phyloP scores from a whole-genome alignment of 2,329 filamentous ascomycete species.

The Penicillium oxalicum region DNA sequence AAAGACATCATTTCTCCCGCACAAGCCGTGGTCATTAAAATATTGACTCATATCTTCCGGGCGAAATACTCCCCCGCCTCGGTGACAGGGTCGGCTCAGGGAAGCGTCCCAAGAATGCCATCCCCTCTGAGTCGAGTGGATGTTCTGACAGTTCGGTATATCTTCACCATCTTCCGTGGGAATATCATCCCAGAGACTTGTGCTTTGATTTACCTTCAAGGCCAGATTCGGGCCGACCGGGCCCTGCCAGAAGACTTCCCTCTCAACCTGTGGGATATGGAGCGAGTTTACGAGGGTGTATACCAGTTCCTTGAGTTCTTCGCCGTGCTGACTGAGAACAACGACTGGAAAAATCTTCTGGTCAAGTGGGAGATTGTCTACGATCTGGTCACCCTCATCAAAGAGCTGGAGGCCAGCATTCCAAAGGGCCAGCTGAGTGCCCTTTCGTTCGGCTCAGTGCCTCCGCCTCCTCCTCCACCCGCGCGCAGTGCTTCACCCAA shows the following conservation, averaged over 20 bases:
- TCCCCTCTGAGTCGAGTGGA: conserved; percentile 51
- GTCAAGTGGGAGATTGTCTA: conserved; percentile 89
- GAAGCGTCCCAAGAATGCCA: conserved; percentile 54
- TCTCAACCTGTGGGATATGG: conserved; percentile 95
- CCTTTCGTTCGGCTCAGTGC: conserved; percentile 25
- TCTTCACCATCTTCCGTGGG: conserved; percentile 86
- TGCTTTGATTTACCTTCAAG: conserved; percentile 88
- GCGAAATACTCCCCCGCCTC: conserved; percentile 49
- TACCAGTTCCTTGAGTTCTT: conserved; percentile 94
- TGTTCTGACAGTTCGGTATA: conserved; percentile 70
- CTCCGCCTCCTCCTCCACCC: conserved; percentile 20
- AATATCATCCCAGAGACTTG: conserved; percentile 91
- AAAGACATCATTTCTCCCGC: conserved; percentile 96
- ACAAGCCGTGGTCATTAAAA: conserved; percentile 84
- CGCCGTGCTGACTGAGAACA: conserved; percentile 78
- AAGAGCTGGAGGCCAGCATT: conserved; percentile 80
- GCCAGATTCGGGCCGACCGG: conserved; percentile 72
- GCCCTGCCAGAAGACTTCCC: conserved; percentile 82
- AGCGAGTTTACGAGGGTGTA: conserved; percentile 88
- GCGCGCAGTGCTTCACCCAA: conserved; percentile 23
- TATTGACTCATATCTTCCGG: conserved; percentile 85
- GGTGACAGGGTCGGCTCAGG: conserved; percentile 43
- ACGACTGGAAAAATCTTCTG: conserved; percentile 74
- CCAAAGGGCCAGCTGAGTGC: conserved; percentile 66
- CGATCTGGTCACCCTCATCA: conserved; percentile 79